These are phyloP conservation scores for Chalaropsis thielavioides DNA, from an alignment of 2,329 filamentous ascomycete genomes.

Conservation along the genomic window DNA sequence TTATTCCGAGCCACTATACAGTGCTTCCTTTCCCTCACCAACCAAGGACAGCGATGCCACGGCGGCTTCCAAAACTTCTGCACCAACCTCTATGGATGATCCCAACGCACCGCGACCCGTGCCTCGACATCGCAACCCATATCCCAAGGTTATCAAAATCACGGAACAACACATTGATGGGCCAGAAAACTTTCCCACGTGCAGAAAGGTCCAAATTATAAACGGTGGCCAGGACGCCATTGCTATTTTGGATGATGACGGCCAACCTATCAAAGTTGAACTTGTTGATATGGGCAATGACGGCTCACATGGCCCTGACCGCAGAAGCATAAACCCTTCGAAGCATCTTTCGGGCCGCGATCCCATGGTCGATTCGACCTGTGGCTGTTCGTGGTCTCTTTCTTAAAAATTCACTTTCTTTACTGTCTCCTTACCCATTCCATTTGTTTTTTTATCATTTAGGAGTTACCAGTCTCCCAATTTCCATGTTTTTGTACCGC, in stretches of 20 bases:
- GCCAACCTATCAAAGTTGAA: constrained; percentile 29
- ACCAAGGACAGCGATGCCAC: constrained; percentile 3
- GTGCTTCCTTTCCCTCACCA: constrained; percentile 14
- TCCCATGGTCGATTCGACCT: not conserved
- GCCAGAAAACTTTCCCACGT: constrained; percentile 26
- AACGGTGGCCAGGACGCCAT: constrained; percentile 26
- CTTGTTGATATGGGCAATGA: constrained; percentile 29
- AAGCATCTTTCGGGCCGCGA: not conserved
- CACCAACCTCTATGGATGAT: not conserved
- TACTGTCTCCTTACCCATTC: not conserved
- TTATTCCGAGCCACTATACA: constrained; percentile 1
- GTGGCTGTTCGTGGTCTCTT: constrained; percentile 15
- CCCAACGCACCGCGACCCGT: not conserved
- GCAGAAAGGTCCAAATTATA: constrained; percentile 34
- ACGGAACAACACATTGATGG: constrained; percentile 35
- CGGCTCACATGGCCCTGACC: not conserved
- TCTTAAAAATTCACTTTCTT: constrained; percentile 7
- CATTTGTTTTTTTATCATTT: constrained; percentile 4
- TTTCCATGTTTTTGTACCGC: not conserved
- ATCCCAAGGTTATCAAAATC: constrained; percentile 41
- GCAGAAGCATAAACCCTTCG: not conserved
- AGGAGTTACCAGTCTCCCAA: constrained; percentile 17
- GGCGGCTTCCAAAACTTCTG: not conserved
- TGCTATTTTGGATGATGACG: constrained; percentile 27
- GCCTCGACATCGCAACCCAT: constrained; percentile 21